A percentile compares a stretch with the other conserved stretches of the same genome.
Evolutionary conservation across 345 rosid species (phyloP).

Genomic region (Lumnitzera littorea): DNA sequence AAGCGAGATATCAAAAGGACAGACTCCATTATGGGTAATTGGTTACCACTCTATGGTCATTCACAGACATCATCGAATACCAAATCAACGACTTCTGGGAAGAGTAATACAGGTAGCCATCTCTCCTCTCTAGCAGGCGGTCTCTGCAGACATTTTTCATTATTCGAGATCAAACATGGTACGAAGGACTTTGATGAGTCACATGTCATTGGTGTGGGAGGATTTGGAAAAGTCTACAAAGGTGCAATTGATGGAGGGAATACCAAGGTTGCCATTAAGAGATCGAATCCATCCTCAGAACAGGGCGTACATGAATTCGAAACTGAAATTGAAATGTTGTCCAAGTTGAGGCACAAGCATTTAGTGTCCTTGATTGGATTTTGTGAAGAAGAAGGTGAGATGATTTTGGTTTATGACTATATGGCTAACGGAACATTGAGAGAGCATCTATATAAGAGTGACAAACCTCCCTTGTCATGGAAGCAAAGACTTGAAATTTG

Average conservation of each 20-base stretch:
- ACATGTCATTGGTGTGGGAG: constrained; percentile 53
- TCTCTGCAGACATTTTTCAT: constrained; percentile 50
- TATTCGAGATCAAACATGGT: constrained; percentile 34
- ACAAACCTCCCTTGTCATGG: constrained; percentile 37
- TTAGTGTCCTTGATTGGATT: constrained; percentile 59
- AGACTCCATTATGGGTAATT: constrained; percentile 3
- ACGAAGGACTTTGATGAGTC: constrained; percentile 46
- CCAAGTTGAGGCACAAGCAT: constrained; percentile 58
- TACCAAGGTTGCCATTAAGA: constrained; percentile 48
- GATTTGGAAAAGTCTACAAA: constrained; percentile 57
- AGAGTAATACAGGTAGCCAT: constrained; percentile 20
- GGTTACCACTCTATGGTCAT: constrained; percentile 35
- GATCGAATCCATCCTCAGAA: constrained; percentile 57
- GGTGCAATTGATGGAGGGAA: constrained; percentile 35
- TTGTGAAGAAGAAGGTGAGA: constrained; percentile 59
- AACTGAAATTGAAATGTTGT: constrained; percentile 67
- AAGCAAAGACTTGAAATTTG: constrained; percentile 56
- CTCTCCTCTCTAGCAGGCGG: constrained; percentile 42
- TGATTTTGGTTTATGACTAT: constrained; percentile 57
- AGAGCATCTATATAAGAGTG: constrained; percentile 36
- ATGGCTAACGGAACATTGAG: constrained; percentile 58
- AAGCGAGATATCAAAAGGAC: constrained; percentile 4
- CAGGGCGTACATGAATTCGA: constrained; percentile 55
- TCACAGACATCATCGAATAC: constrained; percentile 11
- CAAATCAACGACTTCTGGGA: constrained; percentile 30